phyloP scores from a whole-genome alignment of 495 filamentous ascomycete genomes.

The Chaetomium cochliodes region DNA sequence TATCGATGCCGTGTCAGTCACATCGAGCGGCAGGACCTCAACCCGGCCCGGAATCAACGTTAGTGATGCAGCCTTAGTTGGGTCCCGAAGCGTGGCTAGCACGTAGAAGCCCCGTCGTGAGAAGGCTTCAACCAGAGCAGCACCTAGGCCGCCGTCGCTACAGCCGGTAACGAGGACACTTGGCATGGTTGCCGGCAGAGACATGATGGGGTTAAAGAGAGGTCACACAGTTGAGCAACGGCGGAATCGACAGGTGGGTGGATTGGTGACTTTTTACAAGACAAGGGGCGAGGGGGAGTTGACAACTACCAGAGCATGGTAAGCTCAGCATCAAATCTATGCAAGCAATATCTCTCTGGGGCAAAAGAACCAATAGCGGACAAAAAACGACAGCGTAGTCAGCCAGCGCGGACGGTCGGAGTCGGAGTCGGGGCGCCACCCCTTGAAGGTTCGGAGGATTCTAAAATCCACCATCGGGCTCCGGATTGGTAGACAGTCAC shows the following conservation, averaged over 20 bases:
- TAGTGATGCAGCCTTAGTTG: constrained; percentile 39
- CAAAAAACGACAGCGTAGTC: not conserved
- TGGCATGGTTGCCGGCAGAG: not conserved
- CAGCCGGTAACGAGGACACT: constrained; percentile 48
- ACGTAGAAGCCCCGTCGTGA: constrained; percentile 49
- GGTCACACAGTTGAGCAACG: not conserved
- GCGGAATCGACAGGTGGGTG: not conserved
- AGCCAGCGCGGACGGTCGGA: not conserved
- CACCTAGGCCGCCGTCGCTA: constrained; percentile 53
- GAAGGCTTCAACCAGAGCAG: constrained; percentile 53
- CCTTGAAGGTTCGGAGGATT: not conserved
- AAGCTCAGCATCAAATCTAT: not conserved
- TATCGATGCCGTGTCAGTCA: constrained; percentile 45
- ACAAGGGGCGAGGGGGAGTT: too few relatives aligned
- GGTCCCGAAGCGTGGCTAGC: constrained; percentile 55
- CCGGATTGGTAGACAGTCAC: not conserved
- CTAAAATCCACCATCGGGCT: not conserved
- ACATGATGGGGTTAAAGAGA: not conserved
- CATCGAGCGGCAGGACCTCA: constrained; percentile 49
- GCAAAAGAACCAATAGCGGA: not conserved
- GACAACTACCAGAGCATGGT: not conserved
- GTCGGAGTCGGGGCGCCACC: constrained; percentile 4
- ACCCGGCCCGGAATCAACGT: constrained; percentile 36
- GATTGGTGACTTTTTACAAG: not conserved
- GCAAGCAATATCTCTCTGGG: not conserved